A percentile compares a stretch with the other conserved stretches of the same genome.
phyloP scores from a whole-genome alignment of 2,329 filamentous ascomycete species.

The Sporothrix pseudoabietina region DNA sequence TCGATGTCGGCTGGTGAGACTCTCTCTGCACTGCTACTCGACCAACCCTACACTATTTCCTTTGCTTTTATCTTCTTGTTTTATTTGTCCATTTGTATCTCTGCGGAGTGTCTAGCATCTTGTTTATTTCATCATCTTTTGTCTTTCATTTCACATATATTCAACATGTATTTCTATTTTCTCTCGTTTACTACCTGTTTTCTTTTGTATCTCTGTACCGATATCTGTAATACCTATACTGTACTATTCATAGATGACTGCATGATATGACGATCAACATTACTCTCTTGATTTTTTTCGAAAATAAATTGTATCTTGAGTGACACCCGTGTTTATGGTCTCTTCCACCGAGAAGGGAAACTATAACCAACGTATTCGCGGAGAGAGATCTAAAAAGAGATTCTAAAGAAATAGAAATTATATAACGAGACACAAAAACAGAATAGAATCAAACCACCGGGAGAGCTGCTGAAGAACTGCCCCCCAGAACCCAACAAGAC shows the following conservation, averaged over 20 bases:
- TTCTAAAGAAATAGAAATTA: background rate
- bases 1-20: background rate
- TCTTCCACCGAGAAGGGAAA: background rate
- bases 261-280: background rate
- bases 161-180: slow-evolving; percentile 3
- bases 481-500: background rate
- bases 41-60: background rate
- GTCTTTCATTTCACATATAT: background rate
- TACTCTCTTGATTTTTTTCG: background rate
- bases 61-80: background rate
- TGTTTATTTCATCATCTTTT: background rate
- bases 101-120: background rate
- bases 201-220: background rate
- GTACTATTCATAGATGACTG: background rate
- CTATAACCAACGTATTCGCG: background rate
- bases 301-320: background rate
- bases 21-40: background rate
- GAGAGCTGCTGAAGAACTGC: background rate
- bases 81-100: background rate
- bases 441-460: background rate
- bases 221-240: background rate
- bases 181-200: background rate
- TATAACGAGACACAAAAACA: background rate
- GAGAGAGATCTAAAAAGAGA: background rate
- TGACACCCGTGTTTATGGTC: background rate